These are phyloP conservation scores for Phytophthora litchii DNA, from an alignment of 352 stramenopile genomes.

Conservation along the genomic window DNA sequence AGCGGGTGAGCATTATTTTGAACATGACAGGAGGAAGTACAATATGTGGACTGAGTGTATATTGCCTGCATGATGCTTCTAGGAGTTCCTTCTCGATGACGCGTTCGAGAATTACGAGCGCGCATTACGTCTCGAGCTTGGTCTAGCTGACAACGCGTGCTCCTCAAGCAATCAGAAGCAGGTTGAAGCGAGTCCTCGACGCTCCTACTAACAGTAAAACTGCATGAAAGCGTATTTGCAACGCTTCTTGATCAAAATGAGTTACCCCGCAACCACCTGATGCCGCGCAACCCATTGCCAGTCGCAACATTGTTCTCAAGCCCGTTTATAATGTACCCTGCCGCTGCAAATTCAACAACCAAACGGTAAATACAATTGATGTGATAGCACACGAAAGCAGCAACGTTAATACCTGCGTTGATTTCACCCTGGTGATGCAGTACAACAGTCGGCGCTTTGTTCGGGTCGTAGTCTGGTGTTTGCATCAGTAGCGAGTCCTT, in stretches of 20 bases:
- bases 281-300: conserved; percentile 78
- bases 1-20: conserved; percentile 34
- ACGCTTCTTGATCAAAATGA: conserved; percentile 45
- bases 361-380: conserved; percentile 7
- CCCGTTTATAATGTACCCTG: conserved; percentile 85
- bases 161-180: conserved; percentile 14
- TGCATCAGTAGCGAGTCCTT: conserved; percentile 71
- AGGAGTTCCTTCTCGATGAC: conserved; percentile 69
- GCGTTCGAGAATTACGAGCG: conserved; percentile 60
- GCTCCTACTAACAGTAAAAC: conserved; percentile 9
- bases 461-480: conserved; percentile 67
- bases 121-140: conserved; percentile 45
- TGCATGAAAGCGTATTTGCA: background rate
- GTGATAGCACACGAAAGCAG: conserved; percentile 2
- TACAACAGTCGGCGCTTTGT: conserved; percentile 73
- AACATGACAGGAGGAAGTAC: background rate
- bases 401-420: conserved; percentile 48
- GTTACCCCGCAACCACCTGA: conserved; percentile 82
- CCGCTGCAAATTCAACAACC: conserved; percentile 32
- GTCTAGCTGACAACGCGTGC: conserved; percentile 15
- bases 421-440: conserved; percentile 79
- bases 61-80: conserved; percentile 20
- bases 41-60: conserved; percentile 20
- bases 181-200: conserved; percentile 9
- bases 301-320: conserved; percentile 85